These are phyloP conservation scores for Zoysia matrella DNA, from an alignment of 202 grass and related monocot genomes.

Conservation along the genomic window DNA sequence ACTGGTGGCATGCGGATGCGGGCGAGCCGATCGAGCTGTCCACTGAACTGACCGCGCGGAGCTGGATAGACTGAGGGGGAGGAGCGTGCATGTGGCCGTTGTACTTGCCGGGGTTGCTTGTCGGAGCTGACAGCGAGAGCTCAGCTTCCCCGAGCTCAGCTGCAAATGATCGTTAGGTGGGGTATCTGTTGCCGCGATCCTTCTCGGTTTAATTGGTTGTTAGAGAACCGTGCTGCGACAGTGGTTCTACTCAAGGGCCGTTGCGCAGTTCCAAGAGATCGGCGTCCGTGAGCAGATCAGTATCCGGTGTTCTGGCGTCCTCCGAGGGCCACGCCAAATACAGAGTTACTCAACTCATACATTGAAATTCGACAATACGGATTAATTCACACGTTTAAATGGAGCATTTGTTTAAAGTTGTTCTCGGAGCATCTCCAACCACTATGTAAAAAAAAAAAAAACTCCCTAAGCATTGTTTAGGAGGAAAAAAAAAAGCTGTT, in stretches of 20 bases:
- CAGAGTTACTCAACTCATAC: no score
- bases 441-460: no score
- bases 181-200: not conserved
- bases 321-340: no score
- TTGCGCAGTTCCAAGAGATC: not conserved
- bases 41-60: no score
- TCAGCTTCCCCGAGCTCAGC: not conserved
- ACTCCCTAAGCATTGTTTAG: no score
- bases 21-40: not conserved
- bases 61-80: not conserved
- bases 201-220: not conserved
- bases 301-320: not conserved
- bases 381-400: no score
- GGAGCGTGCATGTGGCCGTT: not conserved
- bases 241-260: not conserved
- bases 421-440: no score
- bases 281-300: not conserved
- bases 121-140: not conserved
- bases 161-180: constrained; percentile 7
- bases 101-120: not conserved
- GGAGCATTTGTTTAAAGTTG: no score
- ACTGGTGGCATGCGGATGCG: not conserved
- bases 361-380: no score
- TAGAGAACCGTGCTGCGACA: constrained; percentile 25
- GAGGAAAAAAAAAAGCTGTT: no score